Conservation (phyloP, 1,284 basidiomycete genomes). For the Ustilago hordei region DNA sequence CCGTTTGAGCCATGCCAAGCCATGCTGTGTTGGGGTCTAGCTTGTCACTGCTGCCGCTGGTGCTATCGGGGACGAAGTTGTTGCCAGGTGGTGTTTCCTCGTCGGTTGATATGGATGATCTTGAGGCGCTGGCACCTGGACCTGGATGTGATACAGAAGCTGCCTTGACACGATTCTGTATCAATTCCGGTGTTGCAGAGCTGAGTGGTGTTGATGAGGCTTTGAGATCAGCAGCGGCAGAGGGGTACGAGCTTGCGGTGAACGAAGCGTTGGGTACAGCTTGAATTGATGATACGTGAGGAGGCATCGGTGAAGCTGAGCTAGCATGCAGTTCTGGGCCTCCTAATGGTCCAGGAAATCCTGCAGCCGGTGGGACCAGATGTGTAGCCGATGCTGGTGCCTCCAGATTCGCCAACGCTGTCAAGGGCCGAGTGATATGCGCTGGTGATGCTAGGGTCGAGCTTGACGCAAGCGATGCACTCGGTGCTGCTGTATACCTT, state of each 20-base stretch:
- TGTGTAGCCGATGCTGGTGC: conserved; percentile 10
- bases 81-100: conserved; percentile 32
- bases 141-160: not conserved
- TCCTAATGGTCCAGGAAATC: conserved; percentile 6
- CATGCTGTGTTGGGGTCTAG: conserved; percentile 10
- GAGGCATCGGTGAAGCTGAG: conserved; percentile 25
- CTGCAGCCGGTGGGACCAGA: conserved; percentile 15
- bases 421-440: conserved; percentile 32
- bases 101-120: conserved; percentile 36
- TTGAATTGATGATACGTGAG: not conserved
- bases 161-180: conserved; percentile 12
- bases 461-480: not conserved
- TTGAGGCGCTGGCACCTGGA: conserved; percentile 18
- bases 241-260: conserved; percentile 1
- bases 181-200: conserved; percentile 36
- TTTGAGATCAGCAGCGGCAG: conserved; percentile 12
- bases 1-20: conserved; percentile 1
- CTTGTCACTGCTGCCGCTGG: not conserved
- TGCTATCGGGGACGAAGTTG: not conserved
- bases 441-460: conserved; percentile 9
- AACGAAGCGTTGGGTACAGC: conserved; percentile 7
- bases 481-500: conserved; percentile 13
- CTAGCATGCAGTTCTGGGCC: conserved; percentile 13
- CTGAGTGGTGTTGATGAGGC: conserved; percentile 23
- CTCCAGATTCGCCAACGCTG: conserved; percentile 29